These are phyloP conservation scores for Aspergillus candidus DNA, from an alignment of 2,329 filamentous ascomycete genomes.

Conservation along the genomic window DNA sequence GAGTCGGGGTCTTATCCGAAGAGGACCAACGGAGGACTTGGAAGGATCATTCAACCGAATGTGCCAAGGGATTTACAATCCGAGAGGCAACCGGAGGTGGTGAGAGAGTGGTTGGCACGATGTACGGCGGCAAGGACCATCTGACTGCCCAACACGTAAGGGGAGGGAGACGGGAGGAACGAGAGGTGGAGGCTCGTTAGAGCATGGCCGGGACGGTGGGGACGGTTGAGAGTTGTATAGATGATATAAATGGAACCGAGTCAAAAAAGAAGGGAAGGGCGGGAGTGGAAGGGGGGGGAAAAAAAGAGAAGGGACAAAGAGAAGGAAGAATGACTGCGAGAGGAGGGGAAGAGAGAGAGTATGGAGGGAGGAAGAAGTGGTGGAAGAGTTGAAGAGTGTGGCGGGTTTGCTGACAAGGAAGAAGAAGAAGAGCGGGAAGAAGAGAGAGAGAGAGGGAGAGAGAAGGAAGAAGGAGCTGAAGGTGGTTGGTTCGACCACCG, in stretches of 20 bases:
- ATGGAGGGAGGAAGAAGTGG: background rate
- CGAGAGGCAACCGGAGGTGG: slow-evolving; percentile 12
- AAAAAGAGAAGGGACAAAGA: background rate
- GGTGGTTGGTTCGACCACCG: slow-evolving; percentile 15
- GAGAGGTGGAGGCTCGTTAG: slow-evolving; percentile 7
- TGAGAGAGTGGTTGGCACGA: slow-evolving; percentile 19
- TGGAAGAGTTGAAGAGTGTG: slow-evolving; percentile 8
- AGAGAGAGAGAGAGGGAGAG: slow-evolving; percentile 8
- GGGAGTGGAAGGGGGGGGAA: background rate
- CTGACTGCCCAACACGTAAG: slow-evolving; percentile 14
- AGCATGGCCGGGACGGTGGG: slow-evolving; percentile 14
- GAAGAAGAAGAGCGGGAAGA: slow-evolving; percentile 18
- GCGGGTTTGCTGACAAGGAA: slow-evolving; percentile 28
- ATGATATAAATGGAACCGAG: slow-evolving; percentile 4
- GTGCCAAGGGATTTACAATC: background rate
- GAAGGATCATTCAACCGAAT: too few species aligned
- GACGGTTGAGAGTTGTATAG: background rate
- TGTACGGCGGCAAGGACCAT: slow-evolving; percentile 19
- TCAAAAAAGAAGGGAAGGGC: slow-evolving; percentile 10
- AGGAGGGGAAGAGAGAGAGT: slow-evolving; percentile 11
- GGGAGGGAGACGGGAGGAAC: background rate
- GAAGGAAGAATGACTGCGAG: slow-evolving; percentile 14
- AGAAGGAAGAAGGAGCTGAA: slow-evolving; percentile 12
- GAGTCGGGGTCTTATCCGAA: too few species aligned
- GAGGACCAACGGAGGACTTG: too few species aligned